These are phyloP conservation scores for Wickerhamiella azymoides DNA, from an alignment of 805 yeast species.

Conservation along the genomic window DNA sequence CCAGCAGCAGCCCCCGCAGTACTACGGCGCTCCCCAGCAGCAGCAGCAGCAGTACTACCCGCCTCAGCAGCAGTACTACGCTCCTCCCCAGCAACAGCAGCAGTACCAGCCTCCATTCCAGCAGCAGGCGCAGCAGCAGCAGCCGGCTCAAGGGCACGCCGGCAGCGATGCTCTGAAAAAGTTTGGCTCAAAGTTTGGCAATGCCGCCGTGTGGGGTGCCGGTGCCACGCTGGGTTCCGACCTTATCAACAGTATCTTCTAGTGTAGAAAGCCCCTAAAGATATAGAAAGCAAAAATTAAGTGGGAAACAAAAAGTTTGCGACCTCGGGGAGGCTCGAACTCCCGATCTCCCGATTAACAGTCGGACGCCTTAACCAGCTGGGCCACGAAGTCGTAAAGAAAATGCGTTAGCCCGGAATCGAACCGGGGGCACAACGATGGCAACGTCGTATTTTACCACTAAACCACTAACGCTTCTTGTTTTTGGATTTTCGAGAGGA, in stretches of 20 bases:
- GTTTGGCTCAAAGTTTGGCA: slow-evolving; percentile 64
- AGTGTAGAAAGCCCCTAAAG: background rate
- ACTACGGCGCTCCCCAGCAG: slow-evolving; percentile 9
- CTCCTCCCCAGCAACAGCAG: slow-evolving; percentile 20
- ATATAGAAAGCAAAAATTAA: too few relatives aligned
- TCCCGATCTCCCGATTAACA: background rate
- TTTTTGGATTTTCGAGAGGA: too few relatives aligned
- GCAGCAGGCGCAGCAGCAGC: slow-evolving; percentile 12
- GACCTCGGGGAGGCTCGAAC: too few relatives aligned
- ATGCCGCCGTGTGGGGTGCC: slow-evolving; percentile 86
- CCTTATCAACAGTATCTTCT: slow-evolving; percentile 35
- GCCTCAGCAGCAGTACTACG: slow-evolving; percentile 28
- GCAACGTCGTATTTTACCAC: slow-evolving; percentile 12
- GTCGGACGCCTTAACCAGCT: background rate
- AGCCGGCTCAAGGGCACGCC: slow-evolving; percentile 10
- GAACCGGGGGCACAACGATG: slow-evolving; percentile 11
- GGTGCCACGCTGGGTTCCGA: slow-evolving; percentile 86
- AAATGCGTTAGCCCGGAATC: slow-evolving; percentile 9
- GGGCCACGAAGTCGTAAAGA: background rate
- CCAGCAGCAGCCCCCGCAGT: slow-evolving; percentile 12
- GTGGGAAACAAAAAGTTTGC: background rate
- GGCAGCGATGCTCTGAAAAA: slow-evolving; percentile 9
- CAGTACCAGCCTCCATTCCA: slow-evolving; percentile 17
- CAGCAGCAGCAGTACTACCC: slow-evolving; percentile 13
- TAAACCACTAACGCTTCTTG: slow-evolving; percentile 13